Evolutionary conservation across 129 eudicot genomes (phyloP), one percentile per base, ranked within the genome.

Genomic region (Chrysanthemum makinoi): DNA sequence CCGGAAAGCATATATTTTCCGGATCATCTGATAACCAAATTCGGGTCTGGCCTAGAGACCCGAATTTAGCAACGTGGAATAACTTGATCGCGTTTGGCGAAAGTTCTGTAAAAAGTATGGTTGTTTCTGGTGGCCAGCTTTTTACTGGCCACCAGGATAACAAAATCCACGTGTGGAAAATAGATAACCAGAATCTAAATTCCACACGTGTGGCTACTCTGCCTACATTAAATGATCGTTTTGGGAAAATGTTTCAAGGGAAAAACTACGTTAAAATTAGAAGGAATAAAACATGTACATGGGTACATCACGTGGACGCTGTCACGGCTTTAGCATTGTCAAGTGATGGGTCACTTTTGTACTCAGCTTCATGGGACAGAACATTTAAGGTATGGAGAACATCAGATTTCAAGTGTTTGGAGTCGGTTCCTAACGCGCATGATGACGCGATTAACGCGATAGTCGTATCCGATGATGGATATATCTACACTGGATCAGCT

Each of bases 291-390:
- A 77, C 67, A 50, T 50, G 77, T 49, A 93, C 96, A 24, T 93
- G 96, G 98, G 95, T 93, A 44, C 83, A 89, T 51, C 98, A 93
- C 72, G 95, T 83, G 11, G 98, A 93, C 80, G 80, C 95, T 1
- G 95, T 93, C 0, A 73, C 98, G 10, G 84, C 95, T 16, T 73
- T 93, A 24, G 95, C 95, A 30, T 14, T 85, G 17, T 85, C 92
- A 0, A 65, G 6, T 1, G 98, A 93, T 50, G 88, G 86, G 3
- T 55, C 83, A 2, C 48, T 85, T 46, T 56, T 89, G 1, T 93
- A 89, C 82, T 93, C 98, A 0, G 98, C 77, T 17, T 93, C 98
- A 4, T 93, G 98, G 98, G 98, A 93, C 28, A 77, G 98, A 58
- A 85, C 92, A 15, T 82, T 93, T 35, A 93, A 93, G 69, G 83